phyloP scores from a whole-genome alignment of 805 yeast genomes.

The Monosporozyma unispora region DNA sequence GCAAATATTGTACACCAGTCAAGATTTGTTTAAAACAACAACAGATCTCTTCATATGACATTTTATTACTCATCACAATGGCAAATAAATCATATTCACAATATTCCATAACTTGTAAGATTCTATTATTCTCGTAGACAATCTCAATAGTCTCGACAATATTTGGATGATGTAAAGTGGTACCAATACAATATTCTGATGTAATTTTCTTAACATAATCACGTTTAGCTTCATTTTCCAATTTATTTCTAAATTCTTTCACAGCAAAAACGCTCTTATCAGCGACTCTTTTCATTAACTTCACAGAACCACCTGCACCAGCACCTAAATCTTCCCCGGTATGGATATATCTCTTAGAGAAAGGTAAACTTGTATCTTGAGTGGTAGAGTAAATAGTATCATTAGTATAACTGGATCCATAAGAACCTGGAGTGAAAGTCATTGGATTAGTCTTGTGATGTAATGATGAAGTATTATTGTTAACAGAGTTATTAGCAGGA shows the following conservation, averaged over 20 bases:
- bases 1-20: slow-evolving; percentile 73
- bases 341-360: slow-evolving; percentile 66
- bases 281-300: slow-evolving; percentile 53
- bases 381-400: slow-evolving; percentile 30
- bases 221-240: slow-evolving; percentile 62
- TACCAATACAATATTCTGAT: slow-evolving; percentile 89
- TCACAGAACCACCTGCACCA: slow-evolving; percentile 92
- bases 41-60: slow-evolving; percentile 68
- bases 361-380: slow-evolving; percentile 40
- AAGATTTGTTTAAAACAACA: slow-evolving; percentile 86
- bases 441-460: not conserved
- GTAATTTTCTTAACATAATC: slow-evolving; percentile 90
- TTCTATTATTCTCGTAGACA: slow-evolving; percentile 77
- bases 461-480: not conserved
- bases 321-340: slow-evolving; percentile 85
- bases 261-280: slow-evolving; percentile 80
- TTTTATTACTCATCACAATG: slow-evolving; percentile 85
- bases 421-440: slow-evolving; percentile 25
- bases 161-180: slow-evolving; percentile 81
- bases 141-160: slow-evolving; percentile 88
- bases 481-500: not conserved
- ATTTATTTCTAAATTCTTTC: slow-evolving; percentile 78
- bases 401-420: slow-evolving; percentile 30
- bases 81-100: slow-evolving; percentile 91
- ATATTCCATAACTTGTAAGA: slow-evolving; percentile 89